Percentiles rank a stretch among this genome's conserved stretches.
phyloP scores from a whole-genome alignment of 805 yeast species.

The Nakazawaea holstii region DNA sequence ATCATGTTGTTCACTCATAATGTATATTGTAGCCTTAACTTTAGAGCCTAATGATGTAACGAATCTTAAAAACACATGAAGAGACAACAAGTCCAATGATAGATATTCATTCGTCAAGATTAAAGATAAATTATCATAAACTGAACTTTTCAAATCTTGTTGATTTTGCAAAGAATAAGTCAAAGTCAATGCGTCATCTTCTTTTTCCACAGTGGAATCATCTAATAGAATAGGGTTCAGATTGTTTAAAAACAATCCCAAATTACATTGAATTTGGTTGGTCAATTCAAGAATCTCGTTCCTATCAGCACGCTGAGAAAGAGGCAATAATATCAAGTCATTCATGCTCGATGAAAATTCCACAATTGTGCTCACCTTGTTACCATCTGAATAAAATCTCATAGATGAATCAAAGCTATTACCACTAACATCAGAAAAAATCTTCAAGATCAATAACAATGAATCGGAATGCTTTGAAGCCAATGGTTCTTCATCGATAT shows the following conservation, averaged over 20 bases:
- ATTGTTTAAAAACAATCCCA: conserved; percentile 3
- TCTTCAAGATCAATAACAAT: conserved; percentile 24
- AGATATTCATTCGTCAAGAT: neutral
- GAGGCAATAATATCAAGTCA: conserved; percentile 3
- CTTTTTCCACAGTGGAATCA: neutral
- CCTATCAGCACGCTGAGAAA: conserved; percentile 2
- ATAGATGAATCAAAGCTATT: conserved; percentile 27
- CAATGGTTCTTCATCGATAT: conserved; percentile 25
- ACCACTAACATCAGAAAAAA: conserved; percentile 24
- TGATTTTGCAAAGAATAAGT: neutral
- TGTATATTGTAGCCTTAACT: neutral
- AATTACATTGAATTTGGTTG: neutral
- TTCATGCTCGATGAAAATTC: neutral
- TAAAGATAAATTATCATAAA: neutral
- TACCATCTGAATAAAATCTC: conserved; percentile 23
- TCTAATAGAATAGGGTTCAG: neutral
- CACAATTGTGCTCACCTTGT: conserved; percentile 15
- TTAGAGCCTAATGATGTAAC: neutral
- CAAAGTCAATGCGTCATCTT: conserved; percentile 2
- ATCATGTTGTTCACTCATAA: neutral
- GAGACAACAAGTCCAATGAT: neutral
- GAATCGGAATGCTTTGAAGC: conserved; percentile 27
- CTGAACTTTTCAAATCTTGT: neutral
- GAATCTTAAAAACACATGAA: conserved; percentile 1
- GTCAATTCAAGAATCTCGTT: neutral